Base-by-base conservation (phyloP, 106 monocot species). In the Dendrobium chrysotoxum region DNA sequence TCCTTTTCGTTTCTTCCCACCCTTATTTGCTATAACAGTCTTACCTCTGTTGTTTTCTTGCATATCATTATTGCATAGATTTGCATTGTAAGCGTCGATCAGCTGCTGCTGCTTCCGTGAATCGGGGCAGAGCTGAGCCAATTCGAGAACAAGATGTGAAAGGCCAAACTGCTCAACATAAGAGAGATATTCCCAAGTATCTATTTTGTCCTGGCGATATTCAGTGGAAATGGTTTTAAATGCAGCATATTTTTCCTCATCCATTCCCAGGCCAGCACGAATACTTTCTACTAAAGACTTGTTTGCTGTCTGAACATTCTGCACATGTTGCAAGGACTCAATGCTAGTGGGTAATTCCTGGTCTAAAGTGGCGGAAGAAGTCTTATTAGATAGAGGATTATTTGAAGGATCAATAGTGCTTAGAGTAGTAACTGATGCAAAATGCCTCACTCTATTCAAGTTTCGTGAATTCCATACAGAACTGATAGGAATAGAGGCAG, bases 161-260 rank as follows among this genome's bases (percentile, higher is more conserved):
- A 97, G 85, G 23, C 92, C 94, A 92, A 97, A 97, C 85, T 97
- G 97, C 85, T 92, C 83, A 23, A 94, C 92, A 83, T 89, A 94
- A 12, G 89, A 90, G 77, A 97, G 86, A 72, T 97, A 97, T 81
- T 92, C 96, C 54, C 50, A 77, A n/a, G 94, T 80, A 53, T 85
- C 84, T 12, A 94, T 90, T 54, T 84, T 47, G 16, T 86, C 88
- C 82, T 86, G 82, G 28, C 97, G 90, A 70, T 88, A 97, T 79
- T 97, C 97, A 26, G 82, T 72, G 61, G 97, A 92, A 23, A 97
- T 92, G 76, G 40, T 80, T 82, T 85, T 97, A 66, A 97, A 97
- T 70, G 92, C 88, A 30, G 87, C 79, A 83, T 82, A 97, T 68
- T 76, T 90, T 35, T 94, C 92, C 55, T 94, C 89, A 58, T 97